phyloP scores from a whole-genome alignment of 1,284 basidiomycete species.

The Cutaneotrichosporon daszewskae region DNA sequence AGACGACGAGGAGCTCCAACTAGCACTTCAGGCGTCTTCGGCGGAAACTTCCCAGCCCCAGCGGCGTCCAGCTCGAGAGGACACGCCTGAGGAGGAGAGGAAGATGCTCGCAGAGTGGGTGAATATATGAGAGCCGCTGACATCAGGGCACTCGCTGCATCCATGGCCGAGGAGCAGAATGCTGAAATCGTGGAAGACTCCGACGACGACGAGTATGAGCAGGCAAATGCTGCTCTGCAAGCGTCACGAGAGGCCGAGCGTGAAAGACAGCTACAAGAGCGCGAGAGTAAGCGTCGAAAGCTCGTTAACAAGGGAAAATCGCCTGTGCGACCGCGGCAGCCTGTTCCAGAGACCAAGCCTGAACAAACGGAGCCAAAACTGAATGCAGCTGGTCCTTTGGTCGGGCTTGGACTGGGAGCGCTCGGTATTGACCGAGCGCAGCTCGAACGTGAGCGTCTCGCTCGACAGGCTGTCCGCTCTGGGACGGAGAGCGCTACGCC shows the following conservation, averaged over 20 bases:
- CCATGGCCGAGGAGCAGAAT: constrained; percentile 12
- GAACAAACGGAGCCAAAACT: too few relatives aligned
- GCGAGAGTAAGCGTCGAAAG: constrained; percentile 5
- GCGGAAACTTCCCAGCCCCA: constrained; percentile 25
- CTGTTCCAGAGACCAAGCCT: background rate
- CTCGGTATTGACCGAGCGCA: constrained; percentile 36
- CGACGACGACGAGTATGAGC: constrained; percentile 16
- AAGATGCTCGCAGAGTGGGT: constrained; percentile 36
- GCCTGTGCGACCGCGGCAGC: too few relatives aligned
- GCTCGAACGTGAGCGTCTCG: constrained; percentile 40
- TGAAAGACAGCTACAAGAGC: constrained; percentile 7
- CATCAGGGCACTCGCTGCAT: constrained; percentile 32
- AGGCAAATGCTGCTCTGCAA: constrained; percentile 17
- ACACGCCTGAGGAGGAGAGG: constrained; percentile 39
- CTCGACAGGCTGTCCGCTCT: constrained; percentile 28
- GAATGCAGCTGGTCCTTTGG: too few relatives aligned
- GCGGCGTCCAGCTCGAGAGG: constrained; percentile 20
- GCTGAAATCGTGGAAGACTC: constrained; percentile 10
- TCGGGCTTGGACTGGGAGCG: constrained; percentile 8
- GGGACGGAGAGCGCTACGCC: background rate
- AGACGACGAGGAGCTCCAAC: constrained; percentile 31
- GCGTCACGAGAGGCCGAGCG: constrained; percentile 16
- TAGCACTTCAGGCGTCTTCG: constrained; percentile 16
- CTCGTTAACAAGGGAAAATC: too few relatives aligned
- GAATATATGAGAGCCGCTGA: background rate